phyloP scores from a whole-genome alignment of 805 yeast genomes.

The Candida ovalis region DNA sequence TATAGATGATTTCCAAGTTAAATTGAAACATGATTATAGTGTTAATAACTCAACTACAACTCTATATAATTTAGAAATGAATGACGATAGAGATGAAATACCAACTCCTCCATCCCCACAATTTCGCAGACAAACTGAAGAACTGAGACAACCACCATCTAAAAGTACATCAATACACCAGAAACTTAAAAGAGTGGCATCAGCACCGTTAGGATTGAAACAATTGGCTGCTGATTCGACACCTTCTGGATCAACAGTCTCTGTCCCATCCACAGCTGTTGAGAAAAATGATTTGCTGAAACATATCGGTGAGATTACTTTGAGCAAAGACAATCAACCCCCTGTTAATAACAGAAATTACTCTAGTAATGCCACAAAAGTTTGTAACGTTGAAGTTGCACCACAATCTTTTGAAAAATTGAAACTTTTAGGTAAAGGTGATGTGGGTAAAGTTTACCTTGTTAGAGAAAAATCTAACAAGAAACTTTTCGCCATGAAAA shows the following conservation, averaged over 20 bases:
- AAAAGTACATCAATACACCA: slow-evolving; percentile 27
- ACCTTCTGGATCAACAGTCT: slow-evolving; percentile 2
- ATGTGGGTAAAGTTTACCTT: slow-evolving; percentile 92
- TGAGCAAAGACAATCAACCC: slow-evolving; percentile 33
- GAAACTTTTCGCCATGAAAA: slow-evolving; percentile 87
- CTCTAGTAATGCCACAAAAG: slow-evolving; percentile 69
- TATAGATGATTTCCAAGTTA: slow-evolving; percentile 26
- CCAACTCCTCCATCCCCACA: slow-evolving; percentile 1
- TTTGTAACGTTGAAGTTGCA: slow-evolving; percentile 74
- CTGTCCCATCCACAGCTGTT: slow-evolving; percentile 12
- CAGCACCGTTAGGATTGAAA: slow-evolving; percentile 69
- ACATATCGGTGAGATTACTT: slow-evolving; percentile 36
- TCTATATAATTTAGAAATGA: slow-evolving; percentile 7
- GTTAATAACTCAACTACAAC: slow-evolving; percentile 28
- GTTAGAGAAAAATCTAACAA: slow-evolving; percentile 79
- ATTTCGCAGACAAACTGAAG: background rate
- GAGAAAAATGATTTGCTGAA: slow-evolving; percentile 18
- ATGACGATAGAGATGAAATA: background rate
- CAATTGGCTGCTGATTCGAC: slow-evolving; percentile 22
- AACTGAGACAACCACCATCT: slow-evolving; percentile 2
- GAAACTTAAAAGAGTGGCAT: slow-evolving; percentile 69
- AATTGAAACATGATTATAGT: slow-evolving; percentile 30
- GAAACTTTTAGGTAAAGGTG: slow-evolving; percentile 91
- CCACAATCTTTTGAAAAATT: slow-evolving; percentile 88
- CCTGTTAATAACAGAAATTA: slow-evolving; percentile 47